A percentile compares a stretch with the other conserved stretches of the same genome.
phyloP scores from a whole-genome alignment of 441 rosid species.

The Mallotus repandus region DNA sequence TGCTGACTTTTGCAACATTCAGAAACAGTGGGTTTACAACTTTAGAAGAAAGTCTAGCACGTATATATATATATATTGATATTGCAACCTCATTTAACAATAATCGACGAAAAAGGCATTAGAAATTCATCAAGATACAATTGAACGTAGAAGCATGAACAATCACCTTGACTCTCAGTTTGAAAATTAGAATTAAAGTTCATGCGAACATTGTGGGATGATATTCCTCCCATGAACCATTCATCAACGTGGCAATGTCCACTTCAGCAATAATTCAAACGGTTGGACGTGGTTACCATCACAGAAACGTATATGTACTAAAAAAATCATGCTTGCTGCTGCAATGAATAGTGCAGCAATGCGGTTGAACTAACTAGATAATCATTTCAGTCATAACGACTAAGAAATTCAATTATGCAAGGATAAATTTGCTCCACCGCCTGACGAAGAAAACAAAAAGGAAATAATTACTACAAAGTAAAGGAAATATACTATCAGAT shows the following conservation, averaged over 20 bases:
- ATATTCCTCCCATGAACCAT: not conserved
- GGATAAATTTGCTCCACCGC: constrained; percentile 92
- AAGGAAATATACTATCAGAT: not conserved
- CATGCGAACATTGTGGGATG: not conserved
- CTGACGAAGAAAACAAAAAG: constrained; percentile 39
- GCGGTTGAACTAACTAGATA: constrained; percentile 11
- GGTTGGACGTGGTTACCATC: not conserved
- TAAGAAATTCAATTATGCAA: constrained; percentile 63
- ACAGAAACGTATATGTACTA: not conserved
- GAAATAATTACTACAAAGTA: not conserved
- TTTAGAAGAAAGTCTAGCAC: not conserved
- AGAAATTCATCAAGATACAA: not conserved
- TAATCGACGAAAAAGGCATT: not conserved
- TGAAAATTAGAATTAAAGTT: not conserved
- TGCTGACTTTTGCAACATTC: not conserved
- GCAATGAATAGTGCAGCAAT: not conserved
- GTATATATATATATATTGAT: too few species aligned
- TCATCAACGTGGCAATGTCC: not conserved
- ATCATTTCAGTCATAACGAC: constrained; percentile 46
- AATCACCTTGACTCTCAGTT: constrained; percentile 6
- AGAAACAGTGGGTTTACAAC: not conserved
- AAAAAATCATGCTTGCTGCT: constrained; percentile 8
- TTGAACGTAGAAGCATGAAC: not conserved
- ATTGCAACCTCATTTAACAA: not conserved
- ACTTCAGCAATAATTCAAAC: not conserved